Evolutionary conservation across 2,329 filamentous ascomycete species (phyloP), one percentile per base, ranked within the genome.

Genomic region (Aspergillus sp.): DNA sequence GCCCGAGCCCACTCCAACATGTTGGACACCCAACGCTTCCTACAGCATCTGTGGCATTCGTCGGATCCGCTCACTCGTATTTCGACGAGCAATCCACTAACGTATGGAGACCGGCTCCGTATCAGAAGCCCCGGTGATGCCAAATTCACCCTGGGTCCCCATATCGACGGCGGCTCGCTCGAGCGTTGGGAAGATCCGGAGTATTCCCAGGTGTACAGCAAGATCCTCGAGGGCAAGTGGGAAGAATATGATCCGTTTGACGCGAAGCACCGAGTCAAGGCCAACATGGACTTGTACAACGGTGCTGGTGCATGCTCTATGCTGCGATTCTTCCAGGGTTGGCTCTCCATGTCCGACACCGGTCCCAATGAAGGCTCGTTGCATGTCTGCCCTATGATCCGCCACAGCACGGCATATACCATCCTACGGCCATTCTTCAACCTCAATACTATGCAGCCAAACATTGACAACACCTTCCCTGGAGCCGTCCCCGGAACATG

Each of bases 261-360:
- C 57, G 82, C 82, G 0, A 81, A 78, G 52, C 77, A 79, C 5
- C 78, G 90, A 3, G 73, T 91, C 0, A 67, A 71, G 0, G 87
- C 85, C 3, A 77, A 81, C 2, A 82, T 80, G 50, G 84, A 95
- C 64, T 69, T 90, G 32, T 93, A 96, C 63, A 76, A 87, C 43
- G 88, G 89, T 0, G 76, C 88, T 0, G 89, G 90, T 0, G 82
- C 86, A 1, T 94, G 88, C 67, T 84, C 78, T 41, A 88, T 89
- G 73, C 89, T 95, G 67, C 79, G 91, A 35, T 85, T 88, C 76
- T 91, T 87, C 65, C 90, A 96, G 68, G 90, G 88, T 12, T 96
- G 90, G 90, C 67, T 96, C 44, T 65, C 66, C 49, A 83, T 96
- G 76, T 88, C 83, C 48, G 70, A 73, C n/a, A 84, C 81, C 0